Base-by-base conservation (phyloP, 768 basidiomycete genomes). In the Lentinula boryana region DNA sequence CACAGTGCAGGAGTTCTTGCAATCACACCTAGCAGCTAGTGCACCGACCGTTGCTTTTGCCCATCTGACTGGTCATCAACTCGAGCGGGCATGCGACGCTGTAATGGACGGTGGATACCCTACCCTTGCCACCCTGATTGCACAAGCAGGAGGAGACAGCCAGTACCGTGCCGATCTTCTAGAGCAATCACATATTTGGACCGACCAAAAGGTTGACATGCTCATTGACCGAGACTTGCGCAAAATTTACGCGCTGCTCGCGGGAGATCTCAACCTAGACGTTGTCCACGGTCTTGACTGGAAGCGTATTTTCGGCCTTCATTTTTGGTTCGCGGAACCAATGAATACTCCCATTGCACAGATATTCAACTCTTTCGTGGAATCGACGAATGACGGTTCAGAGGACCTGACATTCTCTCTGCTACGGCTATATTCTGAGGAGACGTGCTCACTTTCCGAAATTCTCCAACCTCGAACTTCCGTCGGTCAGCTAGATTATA, bases 271-370 rank as follows among this genome's bases (percentile, higher is more conserved):
- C 49, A 79, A 85, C 62, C 80, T 83, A 62, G 76, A 84, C 59
- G 76, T 97, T 4, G 78, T 85, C 16, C 76, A 86, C 56, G 89
- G 84, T 0, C 72, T 98, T 57, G 95, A 97, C 69, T 99, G 97
- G 97, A 95, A 94, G 71, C 85, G 94, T 18, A 87, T 88, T 0
- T 91, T 98, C 69, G 97, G 93, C 2, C 74, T 98, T 48, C 87
- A 88, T 63, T 75, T 98, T 35, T 99, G 97, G 97, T 98, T 87
- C 70, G 86, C 85, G 0, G 80, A 87, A 46, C 80, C 84, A 2
- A 78, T 93, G 64, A 83, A 90, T 62, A 80, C 88, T 2, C 77
- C 91, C 4, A 83, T 94, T 61, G 76, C 84, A 2, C 82, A 89
- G 46, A 87, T 88, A 1, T 86, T 92, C 65, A 71, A 78, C 10